Base-by-base conservation (phyloP, 805 yeast species). In the Candida xiaguanensis region DNA sequence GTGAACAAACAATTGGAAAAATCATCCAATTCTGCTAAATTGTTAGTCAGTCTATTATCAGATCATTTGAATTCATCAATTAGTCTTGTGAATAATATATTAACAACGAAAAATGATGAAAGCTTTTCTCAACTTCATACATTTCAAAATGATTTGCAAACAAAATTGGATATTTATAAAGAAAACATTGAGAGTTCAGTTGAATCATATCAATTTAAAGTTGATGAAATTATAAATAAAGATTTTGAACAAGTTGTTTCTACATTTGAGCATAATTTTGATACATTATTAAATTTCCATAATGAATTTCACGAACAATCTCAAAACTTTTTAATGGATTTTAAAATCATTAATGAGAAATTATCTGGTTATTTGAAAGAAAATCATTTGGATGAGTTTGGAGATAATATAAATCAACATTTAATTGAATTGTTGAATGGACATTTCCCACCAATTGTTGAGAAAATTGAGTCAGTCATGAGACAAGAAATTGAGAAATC, bases 351-450 rank as follows among this genome's bases (percentile, higher is more conserved):
- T 12, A 48, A 46, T 36, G 46, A 46, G 16, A 42, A 44, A 32
- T 22, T 52, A 3, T 37, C 51, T 7, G 44, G 45, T 3, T 52
- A 43, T 29, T 43, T 52, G 14, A 29, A 32, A 24, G 46, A 48
- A 11, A 50, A 51, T 15, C 47, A 46, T 31, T 40, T 52, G 9
- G 34, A 31, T 25, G 40, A 27, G 15, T 17, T 37, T 12, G 40
- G 20, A 9, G 16, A 30, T 30, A 30, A 24, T 4, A 14, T 37
- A 15, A 37, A 26, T 19, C 3, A 2, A 9, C n/a, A 15, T 14
- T 13, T 37, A 7, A 14, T 18, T 8, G 14, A 30, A 5, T 4
- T 35, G 3, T 19, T 35, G 18, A 19, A 27, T 3, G 18, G 3
- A 19, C 25, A 35, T 7, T 35, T 35, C 13, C 25, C 32, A 13